Evolutionary conservation across 1,139 yeast species (phyloP), one percentile per base, ranked within the genome.

Genomic region (Hyphopichia khmerensis): DNA sequence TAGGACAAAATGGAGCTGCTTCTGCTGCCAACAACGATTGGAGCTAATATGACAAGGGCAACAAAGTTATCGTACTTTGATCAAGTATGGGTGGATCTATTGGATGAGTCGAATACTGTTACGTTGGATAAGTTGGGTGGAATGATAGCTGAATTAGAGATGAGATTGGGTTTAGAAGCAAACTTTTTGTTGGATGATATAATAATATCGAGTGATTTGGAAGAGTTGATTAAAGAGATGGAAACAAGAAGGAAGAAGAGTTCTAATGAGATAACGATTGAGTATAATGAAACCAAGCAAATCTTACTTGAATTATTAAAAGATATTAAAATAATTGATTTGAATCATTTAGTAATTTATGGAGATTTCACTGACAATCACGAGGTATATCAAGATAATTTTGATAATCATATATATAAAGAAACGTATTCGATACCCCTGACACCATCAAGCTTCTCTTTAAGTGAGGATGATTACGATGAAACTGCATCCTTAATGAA

Each of bases 401-500:
- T 14, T 8, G 14, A 23, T 30, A n/a, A 30, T 14, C 3, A 29
- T 11, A 8, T 30, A 18, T 31, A 37, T 21, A 37, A 37, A 14
- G 31, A 31, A 36, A 5, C 16, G 6, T 5, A 14, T 30, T 30
- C 29, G n/a, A 9, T 26, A 14, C 11, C 33, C 3, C 18, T 15
- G 18, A 30, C 18, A 10, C 18, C 33, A 30, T 30, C 33, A 4
- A 14, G 10, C 5, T 30, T 11, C n/a, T 30, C 33, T 4, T 30
- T 14, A 14, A 30, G 18, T 14, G 39, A 26, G 13, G 13, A 37
- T 23, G 34, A 31, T 18, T 30, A 8, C 11, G 40, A 37, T 19
- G 40, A 37, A 16, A 37, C 40, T 10, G 40, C 35, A n/a, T 37
- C 40, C 4, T 23, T 37, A 14, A 37, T 37, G 40, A 34, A 37